Evolutionary conservation across 108 stramenopile species (phyloP).

Genomic region (Conticribra guillardii): DNA sequence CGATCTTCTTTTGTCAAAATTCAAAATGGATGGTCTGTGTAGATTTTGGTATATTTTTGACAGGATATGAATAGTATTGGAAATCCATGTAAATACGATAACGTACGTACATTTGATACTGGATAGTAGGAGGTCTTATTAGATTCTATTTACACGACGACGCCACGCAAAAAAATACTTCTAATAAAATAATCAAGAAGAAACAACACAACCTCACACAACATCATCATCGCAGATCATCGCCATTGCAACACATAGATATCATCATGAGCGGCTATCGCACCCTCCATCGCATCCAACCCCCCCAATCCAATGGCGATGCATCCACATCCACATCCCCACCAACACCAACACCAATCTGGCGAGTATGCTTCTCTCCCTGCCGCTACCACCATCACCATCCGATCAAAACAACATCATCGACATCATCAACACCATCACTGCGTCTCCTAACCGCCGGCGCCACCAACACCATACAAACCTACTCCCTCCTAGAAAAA

Average conservation of each 20-base stretch:
- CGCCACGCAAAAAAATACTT: no score
- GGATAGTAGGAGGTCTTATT: no score
- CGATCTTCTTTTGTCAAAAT: no score
- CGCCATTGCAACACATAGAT: neutral
- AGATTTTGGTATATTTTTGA: no score
- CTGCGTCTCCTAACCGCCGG: constrained; percentile 43
- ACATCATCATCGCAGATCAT: no score
- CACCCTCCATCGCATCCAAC: constrained; percentile 46
- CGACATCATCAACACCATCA: constrained; percentile 6
- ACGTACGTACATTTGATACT: no score
- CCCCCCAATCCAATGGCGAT: constrained; percentile 3
- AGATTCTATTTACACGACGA: no score
- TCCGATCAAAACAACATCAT: neutral
- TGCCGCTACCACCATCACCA: constrained; percentile 13
- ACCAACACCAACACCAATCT: constrained; percentile 17
- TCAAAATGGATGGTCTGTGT: no score
- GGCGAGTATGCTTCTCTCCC: constrained; percentile 44
- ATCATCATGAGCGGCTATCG: constrained; percentile 43
- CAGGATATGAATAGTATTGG: no score
- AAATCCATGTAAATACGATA: no score
- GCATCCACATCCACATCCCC: neutral
- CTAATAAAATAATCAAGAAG: no score
- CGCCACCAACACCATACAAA: constrained; percentile 30
- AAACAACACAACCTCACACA: no score
- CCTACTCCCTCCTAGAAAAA: constrained; percentile 40